Evolutionary conservation across 2,329 filamentous ascomycete genomes (phyloP), one percentile per base, ranked within the genome.

Genomic region (Nemania abortiva): DNA sequence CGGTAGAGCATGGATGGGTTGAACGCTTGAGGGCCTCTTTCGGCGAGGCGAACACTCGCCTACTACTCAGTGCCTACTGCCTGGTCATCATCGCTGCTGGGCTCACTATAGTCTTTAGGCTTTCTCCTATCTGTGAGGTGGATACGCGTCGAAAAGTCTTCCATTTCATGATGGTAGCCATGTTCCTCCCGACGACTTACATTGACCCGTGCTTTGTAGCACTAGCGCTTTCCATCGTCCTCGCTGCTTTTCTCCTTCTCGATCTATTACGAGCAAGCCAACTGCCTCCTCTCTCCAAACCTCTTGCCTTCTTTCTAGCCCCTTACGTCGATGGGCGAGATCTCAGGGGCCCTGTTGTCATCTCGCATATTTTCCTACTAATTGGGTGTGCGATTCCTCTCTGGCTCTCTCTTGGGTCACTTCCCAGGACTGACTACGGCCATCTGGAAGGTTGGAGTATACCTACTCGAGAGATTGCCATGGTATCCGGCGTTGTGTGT

Each of bases 121-220:
- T 97, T 45, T 92, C 91, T 49, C 84, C 89, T 2, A 84, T 93
- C 58, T 95, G 92, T 73, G 95, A 98, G 81, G 95, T 99, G 55
- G 96, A 99, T 81, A 99, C 96, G 1, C 89, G 96, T 58, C 90
- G 96, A 59, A 99, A 99, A 81, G 93, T 98, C 27, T 99, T 99
- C 79, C 96, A 99, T 80, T 97, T 97, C 74, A 97, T 95, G 87
- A 98, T 98, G 92, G 95, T 98, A 7, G 90, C 90, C 65, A 98
- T 99, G 93, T 91, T 99, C 65, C 86, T 98, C 1, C 95, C 96
- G 0, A 90, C 93, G 1, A 92, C 91, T 1, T 98, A 90, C 78
- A 83, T 98, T 71, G 96, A 99, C 79, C 95, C 96, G 0, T 86
- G 91, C 49, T 98, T 93, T 79, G 90, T 91, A 58, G 89, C 92